Conservation (phyloP, 1,284 basidiomycete species). For the Austroboletus niveus region DNA sequence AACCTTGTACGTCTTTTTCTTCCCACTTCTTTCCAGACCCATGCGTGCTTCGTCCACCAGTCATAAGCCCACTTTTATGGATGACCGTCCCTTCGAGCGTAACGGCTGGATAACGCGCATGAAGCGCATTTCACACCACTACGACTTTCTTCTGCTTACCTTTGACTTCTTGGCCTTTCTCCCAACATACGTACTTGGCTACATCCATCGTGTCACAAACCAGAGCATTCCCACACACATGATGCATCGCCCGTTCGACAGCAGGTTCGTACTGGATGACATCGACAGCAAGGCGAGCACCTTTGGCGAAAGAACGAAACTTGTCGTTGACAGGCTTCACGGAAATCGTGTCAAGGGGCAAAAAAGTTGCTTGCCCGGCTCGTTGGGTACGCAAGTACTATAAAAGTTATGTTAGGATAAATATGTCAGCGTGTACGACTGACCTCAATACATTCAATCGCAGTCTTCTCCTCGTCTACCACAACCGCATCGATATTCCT, state of each 20-base stretch:
- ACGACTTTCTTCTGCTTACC: slow-evolving; percentile 47
- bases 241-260: slow-evolving; percentile 92
- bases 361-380: slow-evolving; percentile 93
- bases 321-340: slow-evolving; percentile 94
- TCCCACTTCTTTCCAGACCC: slow-evolving; percentile 83
- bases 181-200: slow-evolving; percentile 88
- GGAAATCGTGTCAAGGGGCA: slow-evolving; percentile 95
- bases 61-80: slow-evolving; percentile 96
- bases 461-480: slow-evolving; percentile 94
- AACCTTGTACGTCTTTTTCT: slow-evolving; percentile 89
- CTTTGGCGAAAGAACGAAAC: slow-evolving; percentile 87
- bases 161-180: slow-evolving; percentile 94
- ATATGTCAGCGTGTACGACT: slow-evolving; percentile 11
- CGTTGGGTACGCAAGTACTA: slow-evolving; percentile 93
- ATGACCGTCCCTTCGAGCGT: slow-evolving; percentile 97
- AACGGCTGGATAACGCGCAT: slow-evolving; percentile 63
- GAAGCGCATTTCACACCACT: background rate
- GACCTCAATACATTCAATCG: slow-evolving; percentile 96
- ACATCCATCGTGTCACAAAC: slow-evolving; percentile 96
- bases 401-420: background rate
- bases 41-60: slow-evolving; percentile 85
- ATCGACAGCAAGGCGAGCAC: slow-evolving; percentile 92
- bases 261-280: slow-evolving; percentile 86
- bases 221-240: slow-evolving; percentile 92
- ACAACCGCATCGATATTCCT: slow-evolving; percentile 95